Evolutionary conservation across 352 stramenopile species (phyloP).

Genomic region (Peronospora tabacina): DNA sequence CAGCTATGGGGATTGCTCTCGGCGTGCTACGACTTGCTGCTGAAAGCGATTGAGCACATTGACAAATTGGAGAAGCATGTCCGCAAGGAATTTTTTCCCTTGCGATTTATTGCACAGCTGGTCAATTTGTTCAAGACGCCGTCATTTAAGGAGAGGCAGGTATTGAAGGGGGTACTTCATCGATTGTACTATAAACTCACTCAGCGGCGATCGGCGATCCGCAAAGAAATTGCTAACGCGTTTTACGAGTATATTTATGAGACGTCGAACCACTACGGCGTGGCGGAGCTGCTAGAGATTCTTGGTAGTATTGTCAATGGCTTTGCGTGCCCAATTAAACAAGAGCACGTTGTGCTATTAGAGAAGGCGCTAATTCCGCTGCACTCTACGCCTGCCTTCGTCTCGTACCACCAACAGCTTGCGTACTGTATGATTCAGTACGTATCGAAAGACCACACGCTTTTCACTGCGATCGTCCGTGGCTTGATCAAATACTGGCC

Average conservation of each 20-base stretch:
- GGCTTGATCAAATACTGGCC: constrained; percentile 82
- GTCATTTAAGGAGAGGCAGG: constrained; percentile 81
- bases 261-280: constrained; percentile 81
- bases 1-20: constrained; percentile 77
- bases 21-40: constrained; percentile 71
- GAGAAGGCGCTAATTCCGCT: constrained; percentile 82
- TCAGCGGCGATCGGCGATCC: constrained; percentile 79
- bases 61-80: constrained; percentile 85
- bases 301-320: constrained; percentile 86
- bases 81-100: constrained; percentile 78
- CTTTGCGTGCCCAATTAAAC: constrained; percentile 85
- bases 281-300: constrained; percentile 83
- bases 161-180: constrained; percentile 82
- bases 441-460: constrained; percentile 80
- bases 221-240: constrained; percentile 80
- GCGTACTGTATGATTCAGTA: constrained; percentile 89
- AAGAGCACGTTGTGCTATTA: constrained; percentile 80
- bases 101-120: constrained; percentile 73
- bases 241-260: constrained; percentile 92
- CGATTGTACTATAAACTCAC: constrained; percentile 88
- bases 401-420: constrained; percentile 85
- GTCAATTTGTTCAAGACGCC: constrained; percentile 82
- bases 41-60: constrained; percentile 84
- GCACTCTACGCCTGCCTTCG: constrained; percentile 76
- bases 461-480: constrained; percentile 76